Percentiles rank a stretch among this genome's conserved stretches.
Evolutionary conservation across 768 basidiomycete species (phyloP).

Genomic region (Russula earlei): DNA sequence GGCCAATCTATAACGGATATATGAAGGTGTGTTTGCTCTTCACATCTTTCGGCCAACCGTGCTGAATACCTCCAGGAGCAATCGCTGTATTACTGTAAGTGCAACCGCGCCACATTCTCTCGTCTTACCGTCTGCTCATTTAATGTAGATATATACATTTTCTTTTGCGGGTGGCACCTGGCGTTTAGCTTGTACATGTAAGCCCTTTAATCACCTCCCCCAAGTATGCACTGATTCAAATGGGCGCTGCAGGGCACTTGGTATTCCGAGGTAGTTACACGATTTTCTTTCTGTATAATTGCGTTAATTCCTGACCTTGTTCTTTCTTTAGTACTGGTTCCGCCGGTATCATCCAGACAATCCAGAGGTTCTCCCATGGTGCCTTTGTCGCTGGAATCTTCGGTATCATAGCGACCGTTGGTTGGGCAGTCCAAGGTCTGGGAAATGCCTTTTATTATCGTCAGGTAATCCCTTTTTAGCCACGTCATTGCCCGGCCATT

Average conservation of each 20-base stretch:
- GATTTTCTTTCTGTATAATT: background rate
- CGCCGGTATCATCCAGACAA: constrained; percentile 89
- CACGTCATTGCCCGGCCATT: constrained; percentile 5
- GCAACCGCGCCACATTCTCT: constrained; percentile 18
- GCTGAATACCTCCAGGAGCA: constrained; percentile 56
- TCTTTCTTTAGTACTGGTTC: constrained; percentile 70
- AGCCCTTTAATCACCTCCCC: constrained; percentile 22
- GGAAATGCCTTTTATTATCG: constrained; percentile 78
- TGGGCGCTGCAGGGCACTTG: constrained; percentile 62
- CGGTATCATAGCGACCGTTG: constrained; percentile 69
- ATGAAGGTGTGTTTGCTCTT: constrained; percentile 61
- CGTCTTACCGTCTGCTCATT: constrained; percentile 11
- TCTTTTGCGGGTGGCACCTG: constrained; percentile 93
- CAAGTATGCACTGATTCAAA: constrained; percentile 22
- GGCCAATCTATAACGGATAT: constrained; percentile 95
- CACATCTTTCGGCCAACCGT: background rate
- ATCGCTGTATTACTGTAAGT: constrained; percentile 85
- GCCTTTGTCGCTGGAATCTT: constrained; percentile 76
- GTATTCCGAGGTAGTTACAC: constrained; percentile 63
- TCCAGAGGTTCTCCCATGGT: constrained; percentile 63
- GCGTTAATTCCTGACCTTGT: background rate
- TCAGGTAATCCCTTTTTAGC: constrained; percentile 39
- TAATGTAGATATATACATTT: constrained; percentile 83
- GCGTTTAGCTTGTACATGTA: constrained; percentile 89
- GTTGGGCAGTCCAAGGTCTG: constrained; percentile 80